phyloP scores from a whole-genome alignment of 352 stramenopile species.

The Pythium plurisporium region DNA sequence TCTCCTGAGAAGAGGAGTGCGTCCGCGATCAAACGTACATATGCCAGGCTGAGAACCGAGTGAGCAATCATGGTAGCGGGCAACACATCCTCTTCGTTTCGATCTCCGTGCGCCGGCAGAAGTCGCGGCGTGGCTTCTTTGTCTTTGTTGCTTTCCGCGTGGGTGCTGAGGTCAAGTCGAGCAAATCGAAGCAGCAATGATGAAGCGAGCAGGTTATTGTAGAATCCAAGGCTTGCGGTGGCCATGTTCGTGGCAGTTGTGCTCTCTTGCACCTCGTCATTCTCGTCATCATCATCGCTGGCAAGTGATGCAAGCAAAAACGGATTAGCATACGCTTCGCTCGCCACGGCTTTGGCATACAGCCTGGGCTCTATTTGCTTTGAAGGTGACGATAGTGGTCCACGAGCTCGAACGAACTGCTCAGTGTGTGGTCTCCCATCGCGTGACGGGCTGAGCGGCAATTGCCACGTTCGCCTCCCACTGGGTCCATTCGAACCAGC shows the following conservation, averaged over 20 bases:
- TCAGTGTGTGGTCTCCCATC: slow-evolving; percentile 15
- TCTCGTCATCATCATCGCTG: slow-evolving; percentile 4
- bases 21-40: slow-evolving; percentile 4
- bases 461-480: background rate
- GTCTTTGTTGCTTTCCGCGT: background rate
- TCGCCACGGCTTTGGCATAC: background rate
- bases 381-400: background rate
- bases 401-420: slow-evolving; percentile 7
- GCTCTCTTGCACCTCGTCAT: background rate
- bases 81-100: slow-evolving; percentile 9
- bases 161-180: background rate
- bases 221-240: background rate
- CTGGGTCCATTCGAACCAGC: background rate
- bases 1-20: background rate
- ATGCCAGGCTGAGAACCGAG: slow-evolving; percentile 6
- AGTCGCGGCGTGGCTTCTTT: background rate
- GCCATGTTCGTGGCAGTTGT: background rate
- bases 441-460: slow-evolving; percentile 6
- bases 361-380: background rate
- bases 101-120: background rate
- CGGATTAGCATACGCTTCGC: background rate
- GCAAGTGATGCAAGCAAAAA: slow-evolving; percentile 3
- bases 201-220: background rate
- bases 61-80: slow-evolving; percentile 8
- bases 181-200: slow-evolving; percentile 1